Conservation (phyloP, 345 rosid genomes). For the Corchorus olitorius region DNA sequence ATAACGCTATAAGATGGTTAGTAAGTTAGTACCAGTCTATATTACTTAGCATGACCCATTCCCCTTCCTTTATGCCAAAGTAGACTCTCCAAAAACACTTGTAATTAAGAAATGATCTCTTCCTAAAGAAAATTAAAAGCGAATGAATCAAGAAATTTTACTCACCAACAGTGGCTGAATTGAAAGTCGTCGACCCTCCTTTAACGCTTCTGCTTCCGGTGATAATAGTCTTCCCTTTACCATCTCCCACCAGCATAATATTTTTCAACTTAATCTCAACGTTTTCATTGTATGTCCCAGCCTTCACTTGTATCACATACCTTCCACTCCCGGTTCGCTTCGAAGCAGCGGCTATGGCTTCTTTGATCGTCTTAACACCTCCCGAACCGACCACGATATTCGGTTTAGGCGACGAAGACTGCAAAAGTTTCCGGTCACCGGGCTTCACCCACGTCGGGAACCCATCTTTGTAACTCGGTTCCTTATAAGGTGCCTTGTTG, state of each 20-base stretch:
- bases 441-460: constrained; percentile 80
- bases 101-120: background rate
- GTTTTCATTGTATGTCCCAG: constrained; percentile 72
- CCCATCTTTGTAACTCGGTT: constrained; percentile 45
- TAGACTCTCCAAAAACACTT: too few relatives aligned
- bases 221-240: constrained; percentile 65
- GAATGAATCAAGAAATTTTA: background rate
- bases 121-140: background rate
- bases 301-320: constrained; percentile 72
- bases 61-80: too few relatives aligned
- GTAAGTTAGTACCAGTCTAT: too few relatives aligned
- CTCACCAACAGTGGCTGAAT: constrained; percentile 93
- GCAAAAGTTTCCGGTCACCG: constrained; percentile 80
- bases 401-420: constrained; percentile 46
- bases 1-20: too few relatives aligned
- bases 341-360: constrained; percentile 61
- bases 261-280: constrained; percentile 59
- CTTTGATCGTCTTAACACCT: constrained; percentile 57
- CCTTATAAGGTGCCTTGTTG: constrained; percentile 54
- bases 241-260: constrained; percentile 88
- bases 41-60: too few relatives aligned
- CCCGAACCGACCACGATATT: constrained; percentile 90
- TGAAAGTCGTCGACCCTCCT: constrained; percentile 81
- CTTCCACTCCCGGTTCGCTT: constrained; percentile 56
- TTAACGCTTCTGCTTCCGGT: constrained; percentile 88